Percentiles rank a stretch among this genome's conserved stretches.
phyloP scores from a whole-genome alignment of 2,329 filamentous ascomycete species.

The Knoxdaviesia proteae region DNA sequence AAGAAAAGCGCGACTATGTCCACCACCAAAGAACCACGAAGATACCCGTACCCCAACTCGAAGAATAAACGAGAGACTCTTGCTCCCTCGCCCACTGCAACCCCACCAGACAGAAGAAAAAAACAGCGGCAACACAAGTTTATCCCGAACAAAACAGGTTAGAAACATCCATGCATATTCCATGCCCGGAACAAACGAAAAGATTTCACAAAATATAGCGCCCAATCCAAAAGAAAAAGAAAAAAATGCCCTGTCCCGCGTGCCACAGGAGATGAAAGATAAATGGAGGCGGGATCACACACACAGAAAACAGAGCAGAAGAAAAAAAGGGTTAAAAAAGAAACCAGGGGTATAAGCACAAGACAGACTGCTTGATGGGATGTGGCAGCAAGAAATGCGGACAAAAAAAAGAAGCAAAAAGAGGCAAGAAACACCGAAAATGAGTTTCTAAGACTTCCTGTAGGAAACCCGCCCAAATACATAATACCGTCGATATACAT shows the following conservation, averaged over 20 bases:
- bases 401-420: slow-evolving; percentile 9
- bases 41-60: background rate
- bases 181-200: background rate
- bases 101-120: background rate
- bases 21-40: background rate
- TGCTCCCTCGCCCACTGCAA: background rate
- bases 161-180: no score
- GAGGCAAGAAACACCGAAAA: slow-evolving; percentile 3
- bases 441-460: no score
- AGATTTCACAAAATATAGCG: background rate
- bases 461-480: no score
- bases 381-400: background rate
- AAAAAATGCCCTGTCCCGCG: background rate
- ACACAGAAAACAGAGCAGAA: slow-evolving; percentile 1
- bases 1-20: background rate
- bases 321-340: background rate
- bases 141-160: no score
- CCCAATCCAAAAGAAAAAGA: background rate
- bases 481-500: no score
- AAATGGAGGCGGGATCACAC: background rate
- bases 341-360: background rate
- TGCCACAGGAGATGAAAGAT: background rate
- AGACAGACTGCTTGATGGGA: background rate
- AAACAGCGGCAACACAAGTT: background rate
- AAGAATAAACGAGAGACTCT: background rate